Evolutionary conservation across 345 rosid genomes (phyloP).

Genomic region (Toxicodendron radicans): DNA sequence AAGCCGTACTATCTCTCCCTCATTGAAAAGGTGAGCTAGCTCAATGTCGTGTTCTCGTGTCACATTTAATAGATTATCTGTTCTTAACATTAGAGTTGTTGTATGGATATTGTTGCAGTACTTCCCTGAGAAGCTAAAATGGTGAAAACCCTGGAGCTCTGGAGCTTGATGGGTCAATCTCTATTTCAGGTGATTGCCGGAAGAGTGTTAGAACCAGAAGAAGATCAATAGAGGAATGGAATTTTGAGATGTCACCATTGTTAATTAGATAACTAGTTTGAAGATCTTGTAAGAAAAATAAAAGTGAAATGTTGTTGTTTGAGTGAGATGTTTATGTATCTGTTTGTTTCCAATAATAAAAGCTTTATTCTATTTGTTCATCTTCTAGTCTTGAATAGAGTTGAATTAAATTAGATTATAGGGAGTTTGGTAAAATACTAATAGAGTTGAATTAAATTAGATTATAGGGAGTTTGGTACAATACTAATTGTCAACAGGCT

Average conservation of each 20-base stretch:
- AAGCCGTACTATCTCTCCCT: conserved; percentile 55
- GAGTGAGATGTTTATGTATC: not conserved
- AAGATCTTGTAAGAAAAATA: not conserved
- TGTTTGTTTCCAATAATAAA: not conserved
- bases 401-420: no score
- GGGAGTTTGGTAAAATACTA: no score
- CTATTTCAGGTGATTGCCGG: not conserved
- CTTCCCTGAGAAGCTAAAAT: conserved; percentile 31
- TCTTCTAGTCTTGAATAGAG: not conserved
- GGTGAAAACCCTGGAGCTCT: conserved; percentile 19
- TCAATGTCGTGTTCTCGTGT: not conserved
- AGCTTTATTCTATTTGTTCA: not conserved
- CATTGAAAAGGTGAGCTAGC: conserved; percentile 33
- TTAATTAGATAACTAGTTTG: not conserved
- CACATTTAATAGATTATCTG: not conserved
- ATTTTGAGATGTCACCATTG: not conserved
- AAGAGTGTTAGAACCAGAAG: not conserved
- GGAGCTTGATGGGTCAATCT: not conserved
- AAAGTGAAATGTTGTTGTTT: not conserved
- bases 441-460: no score
- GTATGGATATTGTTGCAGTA: conserved; percentile 18
- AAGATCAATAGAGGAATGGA: not conserved
- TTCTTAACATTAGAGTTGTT: not conserved
- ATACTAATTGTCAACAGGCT: not conserved
- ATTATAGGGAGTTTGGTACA: no score